phyloP scores from a whole-genome alignment of 2,329 filamentous ascomycete species.

The Cordyceps farinosa region DNA sequence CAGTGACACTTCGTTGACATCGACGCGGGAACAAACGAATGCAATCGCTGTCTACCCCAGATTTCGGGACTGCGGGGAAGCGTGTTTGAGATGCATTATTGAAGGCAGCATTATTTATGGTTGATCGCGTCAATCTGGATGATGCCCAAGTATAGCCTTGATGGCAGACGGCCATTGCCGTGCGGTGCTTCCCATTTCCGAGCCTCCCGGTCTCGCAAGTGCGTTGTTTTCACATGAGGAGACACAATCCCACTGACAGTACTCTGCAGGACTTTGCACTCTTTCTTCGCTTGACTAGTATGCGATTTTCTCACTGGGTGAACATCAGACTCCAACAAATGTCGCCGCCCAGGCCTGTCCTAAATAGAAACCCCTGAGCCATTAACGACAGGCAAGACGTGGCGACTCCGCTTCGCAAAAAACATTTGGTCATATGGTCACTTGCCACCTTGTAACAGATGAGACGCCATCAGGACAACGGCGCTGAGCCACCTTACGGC shows the following conservation, averaged over 20 bases:
- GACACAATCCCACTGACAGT: neutral
- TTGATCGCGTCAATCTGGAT: neutral
- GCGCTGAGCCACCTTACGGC: neutral
- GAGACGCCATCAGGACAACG: neutral
- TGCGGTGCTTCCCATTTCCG: neutral
- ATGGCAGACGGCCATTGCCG: neutral
- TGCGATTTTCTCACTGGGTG: neutral
- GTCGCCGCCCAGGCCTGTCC: neutral
- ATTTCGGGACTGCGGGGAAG: slow-evolving; percentile 6
- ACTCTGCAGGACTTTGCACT: no score
- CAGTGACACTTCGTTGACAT: neutral
- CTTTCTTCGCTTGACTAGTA: neutral
- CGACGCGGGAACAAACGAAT: neutral
- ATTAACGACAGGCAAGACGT: neutral
- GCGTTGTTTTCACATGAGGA: neutral
- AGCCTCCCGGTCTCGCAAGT: neutral
- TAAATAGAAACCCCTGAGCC: neutral
- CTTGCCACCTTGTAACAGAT: neutral
- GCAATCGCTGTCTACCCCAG: neutral
- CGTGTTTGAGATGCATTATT: neutral
- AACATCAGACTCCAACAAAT: neutral
- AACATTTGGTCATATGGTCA: neutral
- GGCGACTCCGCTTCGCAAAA: neutral
- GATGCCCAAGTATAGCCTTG: neutral
- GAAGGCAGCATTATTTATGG: neutral